Evolutionary conservation across 129 eudicot species (phyloP).

Genomic region (sunflower (Helianthus annuus)): HanXRQr2.0-SUNRISE NC_035443.2:6672969-6673468

Average conservation of each 20-base stretch:
- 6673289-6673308: no score
- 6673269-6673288: no score
- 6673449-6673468: no score
- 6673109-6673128: neutral
- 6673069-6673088: neutral
- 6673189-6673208: neutral
- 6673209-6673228: neutral
- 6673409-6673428: no score
- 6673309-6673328: no score
- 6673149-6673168: neutral
- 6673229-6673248: neutral
- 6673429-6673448: no score
- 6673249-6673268: no score
- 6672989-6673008: neutral
- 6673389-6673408: no score
- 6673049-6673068: neutral
- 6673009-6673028: neutral
- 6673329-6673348: no score
- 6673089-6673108: neutral
- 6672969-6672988: neutral
- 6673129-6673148: slow-evolving; percentile 6
- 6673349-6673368: no score
- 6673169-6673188: slow-evolving; percentile 7
- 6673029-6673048: slow-evolving; percentile 1
- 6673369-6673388: no score